A percentile compares a stretch with the other conserved stretches of the same genome.
Evolutionary conservation across 805 yeast genomes (phyloP).

Genomic region (Ogataea paraovalis): DNA sequence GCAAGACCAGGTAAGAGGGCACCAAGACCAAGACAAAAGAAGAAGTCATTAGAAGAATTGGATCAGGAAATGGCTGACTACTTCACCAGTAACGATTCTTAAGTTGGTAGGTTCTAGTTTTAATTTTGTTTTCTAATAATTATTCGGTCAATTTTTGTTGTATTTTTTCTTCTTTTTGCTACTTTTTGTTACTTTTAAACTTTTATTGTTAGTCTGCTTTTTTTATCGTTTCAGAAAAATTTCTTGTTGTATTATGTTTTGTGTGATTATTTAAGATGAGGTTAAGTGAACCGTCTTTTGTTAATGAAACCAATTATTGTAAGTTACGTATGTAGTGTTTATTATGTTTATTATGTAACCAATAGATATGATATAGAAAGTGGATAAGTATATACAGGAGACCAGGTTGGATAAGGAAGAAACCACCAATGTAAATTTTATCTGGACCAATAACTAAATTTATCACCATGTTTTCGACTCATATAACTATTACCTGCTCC

Average conservation of each 20-base stretch:
- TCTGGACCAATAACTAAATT: slow-evolving; percentile 23
- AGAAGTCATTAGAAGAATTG: slow-evolving; percentile 85
- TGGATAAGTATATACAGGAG: neutral
- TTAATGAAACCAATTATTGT: too few species aligned
- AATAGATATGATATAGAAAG: neutral
- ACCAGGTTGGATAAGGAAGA: too few species aligned
- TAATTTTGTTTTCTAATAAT: neutral
- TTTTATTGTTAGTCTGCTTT: too few species aligned
- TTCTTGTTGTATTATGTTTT: too few species aligned
- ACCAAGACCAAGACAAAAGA: slow-evolving; percentile 37
- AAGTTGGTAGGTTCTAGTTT: neutral
- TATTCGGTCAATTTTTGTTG: neutral
- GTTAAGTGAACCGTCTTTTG: too few species aligned
- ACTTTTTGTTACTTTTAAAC: too few species aligned
- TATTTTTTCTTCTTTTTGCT: too few species aligned
- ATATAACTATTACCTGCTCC: slow-evolving; percentile 61
- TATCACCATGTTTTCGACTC: slow-evolving; percentile 40
- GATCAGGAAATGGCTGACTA: slow-evolving; percentile 99
- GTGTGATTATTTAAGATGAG: too few species aligned
- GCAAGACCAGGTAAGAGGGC: slow-evolving; percentile 18
- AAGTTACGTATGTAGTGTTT: too few species aligned
- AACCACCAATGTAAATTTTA: too few species aligned
- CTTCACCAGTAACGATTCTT: slow-evolving; percentile 53
- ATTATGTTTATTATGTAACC: neutral
- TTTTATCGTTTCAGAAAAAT: too few species aligned